Evolutionary conservation across 768 basidiomycete genomes (phyloP), one percentile per base, ranked within the genome.

Genomic region (Lactifluus hygrophoroides): DNA sequence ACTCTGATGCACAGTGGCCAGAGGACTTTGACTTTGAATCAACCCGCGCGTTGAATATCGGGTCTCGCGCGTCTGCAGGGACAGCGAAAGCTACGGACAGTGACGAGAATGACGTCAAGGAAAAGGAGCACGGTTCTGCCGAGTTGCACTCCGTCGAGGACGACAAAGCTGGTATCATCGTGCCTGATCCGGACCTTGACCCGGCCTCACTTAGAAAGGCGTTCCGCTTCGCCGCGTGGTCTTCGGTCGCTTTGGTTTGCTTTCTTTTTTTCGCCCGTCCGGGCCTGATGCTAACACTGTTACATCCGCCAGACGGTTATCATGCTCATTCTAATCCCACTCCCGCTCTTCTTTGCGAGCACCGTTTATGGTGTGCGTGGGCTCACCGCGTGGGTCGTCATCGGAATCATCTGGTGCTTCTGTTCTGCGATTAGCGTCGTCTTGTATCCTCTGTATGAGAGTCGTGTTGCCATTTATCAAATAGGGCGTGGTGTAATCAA

Each of bases 371-470:
- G 79, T 23, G 75, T 80, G 40, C 64, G 71, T 10, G 88, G 87
- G 5, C 76, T 91, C 57, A 80, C 82, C 0, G 86, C 80, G 0
- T 96, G 92, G 92, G 86, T 95, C 8, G 72, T 80, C 43, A 74
- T 94, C 56, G 86, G 88, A 2, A 85, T 96, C 58, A 73, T 85
- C 35, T 96, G 93, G 93, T 76, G 85, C 21, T 94, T 94, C 71
- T 74, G 77, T 51, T 92, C 90, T 1, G 75, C 83, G 3, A 77
- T 86, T 59, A 74, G 81, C 7, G 89, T 92, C 43, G 90, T 94
- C 19, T 23, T 95, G 14, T 92, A 91, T 66, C 94, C 94, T 19
- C 73, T 95, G 4, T 95, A 78, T 73, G 94, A 97, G 75, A 90
- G 88, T 53, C 75, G 90, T 42, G 73, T 62, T 5, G 90, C 88